Base-by-base conservation (phyloP, 768 basidiomycete species). In the Serendipita sp. region DNA sequence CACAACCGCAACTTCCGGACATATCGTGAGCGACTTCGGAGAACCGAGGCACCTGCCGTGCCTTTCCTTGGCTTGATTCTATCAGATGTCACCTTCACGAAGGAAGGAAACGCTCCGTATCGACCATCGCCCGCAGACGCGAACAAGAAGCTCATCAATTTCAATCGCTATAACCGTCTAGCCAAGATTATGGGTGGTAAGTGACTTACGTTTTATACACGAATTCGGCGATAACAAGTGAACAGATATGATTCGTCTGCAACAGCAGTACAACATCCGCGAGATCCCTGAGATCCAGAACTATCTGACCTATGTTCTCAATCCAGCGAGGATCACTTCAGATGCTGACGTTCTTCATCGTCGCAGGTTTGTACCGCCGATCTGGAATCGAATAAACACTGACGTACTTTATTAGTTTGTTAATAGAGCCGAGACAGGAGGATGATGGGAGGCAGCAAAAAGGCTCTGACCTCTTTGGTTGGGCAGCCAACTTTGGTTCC, bases 161-260 rank as follows among this genome's bases (percentile, higher is more conserved):
- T 96, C 71, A 95, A 94, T 74, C 95, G 96, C 74, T 98, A 96
- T 70, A 88, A 89, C 71, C 95, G 91, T 72, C 80, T 94, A 66
- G 87, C 87, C 38, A 80, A 85, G 70, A 91, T 95, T 69, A 81
- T 92, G 48, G 85, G 89, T 77, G 89, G 89, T 83, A 68, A 70
- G 75, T 63, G 0, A 23, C 3, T n/a, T n/a, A 8, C 32, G 64
- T 45, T 44, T 2, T 35, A 35, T 28, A 3, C 38, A 45, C 54
- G 18, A 51, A 10, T 23, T 34, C 23, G 58, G 11, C 36, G 38
- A 48, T 58, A 23, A 38, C 46, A 65, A 36, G 46, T 44, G 28
- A 68, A 64, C 70, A 85, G 91, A 94, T 73, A 89, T 94, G 83
- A 91, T 91, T 74, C 87, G 91, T 28, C 94, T 94, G 77, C 92